Conservation (phyloP, 129 eudicot species). For the Erigeron canadensis region DNA sequence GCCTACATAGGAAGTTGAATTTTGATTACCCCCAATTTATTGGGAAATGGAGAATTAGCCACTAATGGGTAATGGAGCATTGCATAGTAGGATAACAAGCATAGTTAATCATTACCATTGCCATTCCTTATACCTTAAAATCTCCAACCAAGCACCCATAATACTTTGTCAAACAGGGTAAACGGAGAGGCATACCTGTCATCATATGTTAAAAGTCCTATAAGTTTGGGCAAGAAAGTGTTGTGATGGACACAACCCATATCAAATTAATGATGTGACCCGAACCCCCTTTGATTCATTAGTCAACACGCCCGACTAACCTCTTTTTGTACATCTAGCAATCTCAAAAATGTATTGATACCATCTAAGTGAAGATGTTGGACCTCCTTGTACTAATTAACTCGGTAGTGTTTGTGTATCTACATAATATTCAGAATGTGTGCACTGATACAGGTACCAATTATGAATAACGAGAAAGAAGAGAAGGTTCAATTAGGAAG, state of each 20-base stretch:
- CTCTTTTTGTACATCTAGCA: neutral
- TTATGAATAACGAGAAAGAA: constrained; percentile 60
- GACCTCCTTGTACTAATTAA: constrained; percentile 5
- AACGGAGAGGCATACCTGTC: neutral
- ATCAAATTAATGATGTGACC: neutral
- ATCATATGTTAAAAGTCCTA: neutral
- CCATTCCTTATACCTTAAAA: too few species aligned
- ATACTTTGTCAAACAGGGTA: too few species aligned
- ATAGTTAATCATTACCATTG: too few species aligned
- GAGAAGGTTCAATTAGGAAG: constrained; percentile 69
- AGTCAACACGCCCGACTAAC: neutral
- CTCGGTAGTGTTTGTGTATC: neutral
- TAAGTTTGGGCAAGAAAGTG: neutral
- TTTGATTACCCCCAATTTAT: too few species aligned
- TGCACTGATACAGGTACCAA: constrained; percentile 66
- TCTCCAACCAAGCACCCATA: too few species aligned
- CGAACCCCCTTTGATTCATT: neutral
- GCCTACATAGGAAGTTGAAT: too few species aligned
- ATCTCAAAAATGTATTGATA: neutral
- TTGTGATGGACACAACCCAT: neutral
- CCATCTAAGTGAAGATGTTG: neutral
- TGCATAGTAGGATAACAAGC: too few species aligned
- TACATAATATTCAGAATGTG: constrained; percentile 11
- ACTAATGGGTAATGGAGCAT: too few species aligned
- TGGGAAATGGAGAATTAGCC: too few species aligned